Evolutionary conservation across 2,329 filamentous ascomycete species (phyloP), one percentile per base, ranked within the genome.

Genomic region (Paradendryphiella salina): DNA sequence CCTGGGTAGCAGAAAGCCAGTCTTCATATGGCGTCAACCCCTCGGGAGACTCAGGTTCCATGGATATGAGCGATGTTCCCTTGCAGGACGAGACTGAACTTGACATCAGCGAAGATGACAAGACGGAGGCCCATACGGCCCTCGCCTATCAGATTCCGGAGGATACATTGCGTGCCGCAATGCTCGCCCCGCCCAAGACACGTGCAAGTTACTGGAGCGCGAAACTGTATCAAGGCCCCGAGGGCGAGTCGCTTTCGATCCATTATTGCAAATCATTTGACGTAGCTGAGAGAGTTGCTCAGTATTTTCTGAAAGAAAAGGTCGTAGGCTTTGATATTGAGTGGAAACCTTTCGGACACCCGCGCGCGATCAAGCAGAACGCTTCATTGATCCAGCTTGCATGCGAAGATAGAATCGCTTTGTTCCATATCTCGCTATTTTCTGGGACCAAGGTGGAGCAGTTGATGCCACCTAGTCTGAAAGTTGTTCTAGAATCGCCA

Each of bases 261-360:
- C 88, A 95, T 69, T 96, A 96, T 69, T 96, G 90, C 75, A 83
- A 76, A 37, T 86, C 78, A 53, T 80, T 80, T 31, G 77, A 85
- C 31, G 84, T 83, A 3, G 85, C 87, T 37, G 90, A 96, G 69
- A 75, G 79, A 5, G 83, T 89, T 6, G 76, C 82, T n/a, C 74
- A 82, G 50, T 80, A 88, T 52, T 96, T 96, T 62, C 61, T 85
- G 37, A 62, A 80, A 14, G 84, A 93, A 64, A 79, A 83, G 40
- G 75, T 94, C 3, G 69, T 96, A n/a, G 92, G 92, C 0, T 90
- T 96, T 56, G 92, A 96, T 64, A 79, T 96, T 39, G 92, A 96
- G 75, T 96, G 92, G 92, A 87, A 87, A 57, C 62, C 63, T 17
- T 57, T 45, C 11, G 57, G 59, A 11, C 42, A 37, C 4, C 43